Conservation (phyloP, 345 rosid species). For the Lagerstroemia speciosa region DNA sequence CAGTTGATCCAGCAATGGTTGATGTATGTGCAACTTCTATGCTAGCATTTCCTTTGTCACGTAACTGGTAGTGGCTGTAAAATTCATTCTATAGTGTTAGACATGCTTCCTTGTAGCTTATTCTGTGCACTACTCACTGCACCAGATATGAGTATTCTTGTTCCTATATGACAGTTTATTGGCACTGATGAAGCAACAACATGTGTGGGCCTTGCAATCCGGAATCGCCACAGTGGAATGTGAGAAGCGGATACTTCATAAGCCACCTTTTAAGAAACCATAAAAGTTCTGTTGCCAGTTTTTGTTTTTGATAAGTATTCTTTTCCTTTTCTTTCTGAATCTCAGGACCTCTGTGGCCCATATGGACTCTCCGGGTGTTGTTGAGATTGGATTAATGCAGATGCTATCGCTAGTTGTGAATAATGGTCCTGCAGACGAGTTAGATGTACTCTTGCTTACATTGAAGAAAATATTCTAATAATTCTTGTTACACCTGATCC, state of each 20-base stretch:
- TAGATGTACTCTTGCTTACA: slow-evolving; percentile 46
- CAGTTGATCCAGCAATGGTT: slow-evolving; percentile 55
- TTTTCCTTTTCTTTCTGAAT: slow-evolving; percentile 2
- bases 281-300: not conserved
- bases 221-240: slow-evolving; percentile 63
- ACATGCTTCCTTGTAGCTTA: not conserved
- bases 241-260: slow-evolving; percentile 20
- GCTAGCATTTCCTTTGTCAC: not conserved
- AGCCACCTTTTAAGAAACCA: not conserved
- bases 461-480: not conserved
- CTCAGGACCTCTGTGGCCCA: slow-evolving; percentile 87
- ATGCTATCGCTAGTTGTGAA: slow-evolving; percentile 49
- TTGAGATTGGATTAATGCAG: slow-evolving; percentile 58
- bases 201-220: slow-evolving; percentile 68
- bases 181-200: slow-evolving; percentile 94
- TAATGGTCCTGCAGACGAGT: slow-evolving; percentile 27
- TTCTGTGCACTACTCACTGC: not conserved
- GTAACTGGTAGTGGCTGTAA: no score
- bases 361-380: slow-evolving; percentile 56
- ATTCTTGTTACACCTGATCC: not conserved
- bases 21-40: slow-evolving; percentile 37
- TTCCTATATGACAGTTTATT: slow-evolving; percentile 33
- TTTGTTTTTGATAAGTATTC: not conserved
- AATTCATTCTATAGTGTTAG: not conserved
- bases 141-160: not conserved